Evolutionary conservation across 108 stramenopile species (phyloP).

Genomic region (Fragilaria radians): DNA sequence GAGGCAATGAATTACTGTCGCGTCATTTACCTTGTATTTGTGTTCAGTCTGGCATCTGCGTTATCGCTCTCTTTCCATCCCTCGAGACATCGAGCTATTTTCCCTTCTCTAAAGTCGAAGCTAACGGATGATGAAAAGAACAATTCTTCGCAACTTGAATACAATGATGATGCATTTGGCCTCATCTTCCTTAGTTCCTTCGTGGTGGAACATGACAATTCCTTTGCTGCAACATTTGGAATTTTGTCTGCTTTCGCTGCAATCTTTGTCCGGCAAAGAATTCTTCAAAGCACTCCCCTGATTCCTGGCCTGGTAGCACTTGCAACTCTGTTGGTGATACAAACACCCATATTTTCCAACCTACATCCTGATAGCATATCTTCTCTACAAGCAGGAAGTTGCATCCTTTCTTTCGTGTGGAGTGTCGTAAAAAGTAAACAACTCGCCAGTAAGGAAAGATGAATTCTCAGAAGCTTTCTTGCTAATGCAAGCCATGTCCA

Average conservation of each 20-base stretch:
- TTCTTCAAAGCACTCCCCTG: neutral
- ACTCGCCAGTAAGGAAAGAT: too few species aligned
- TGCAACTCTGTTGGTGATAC: neutral
- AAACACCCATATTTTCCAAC: too few species aligned
- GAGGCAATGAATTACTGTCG: too few species aligned
- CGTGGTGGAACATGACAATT: slow-evolving; percentile 23
- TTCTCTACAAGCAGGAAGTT: too few species aligned
- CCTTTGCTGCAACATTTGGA: slow-evolving; percentile 37
- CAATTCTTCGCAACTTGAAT: too few species aligned
- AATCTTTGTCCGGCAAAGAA: neutral
- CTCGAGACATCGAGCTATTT: neutral
- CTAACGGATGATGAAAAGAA: neutral
- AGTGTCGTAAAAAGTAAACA: too few species aligned
- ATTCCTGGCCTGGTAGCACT: neutral
- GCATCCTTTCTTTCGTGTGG: too few species aligned
- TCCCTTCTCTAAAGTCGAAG: neutral
- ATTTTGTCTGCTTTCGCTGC: slow-evolving; percentile 35
- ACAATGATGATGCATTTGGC: slow-evolving; percentile 65
- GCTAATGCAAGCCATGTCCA: too few species aligned
- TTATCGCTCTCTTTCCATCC: neutral
- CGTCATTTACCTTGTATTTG: too few species aligned
- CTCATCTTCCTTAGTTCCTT: slow-evolving; percentile 34
- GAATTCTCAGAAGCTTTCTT: too few species aligned
- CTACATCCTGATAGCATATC: too few species aligned
- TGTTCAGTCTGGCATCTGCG: neutral